Conservation (phyloP, 2,329 filamentous ascomycete genomes). For the Claviceps sp. region DNA sequence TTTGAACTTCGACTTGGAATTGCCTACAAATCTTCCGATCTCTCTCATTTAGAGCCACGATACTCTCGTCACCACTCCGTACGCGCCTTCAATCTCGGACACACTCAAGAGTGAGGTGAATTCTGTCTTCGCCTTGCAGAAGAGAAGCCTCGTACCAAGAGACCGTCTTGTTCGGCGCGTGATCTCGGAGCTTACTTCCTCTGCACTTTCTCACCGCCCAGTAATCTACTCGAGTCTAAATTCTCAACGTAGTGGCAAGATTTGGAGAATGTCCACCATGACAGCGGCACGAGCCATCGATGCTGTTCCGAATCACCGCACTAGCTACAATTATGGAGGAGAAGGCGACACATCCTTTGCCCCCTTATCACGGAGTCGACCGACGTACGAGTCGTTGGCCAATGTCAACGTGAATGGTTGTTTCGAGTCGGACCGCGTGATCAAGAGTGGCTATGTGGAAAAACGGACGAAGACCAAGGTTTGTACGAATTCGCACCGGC, state of each 20-base stretch:
- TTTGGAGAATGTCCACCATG: slow-evolving; percentile 5
- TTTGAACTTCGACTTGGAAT: neutral
- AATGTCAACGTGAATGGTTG: slow-evolving; percentile 90
- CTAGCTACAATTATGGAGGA: neutral
- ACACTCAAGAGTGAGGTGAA: neutral
- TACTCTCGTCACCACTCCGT: neutral
- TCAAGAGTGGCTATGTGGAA: slow-evolving; percentile 76
- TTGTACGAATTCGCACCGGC: slow-evolving; percentile 5
- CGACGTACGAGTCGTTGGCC: slow-evolving; percentile 51
- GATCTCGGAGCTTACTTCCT: neutral
- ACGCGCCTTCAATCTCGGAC: neutral
- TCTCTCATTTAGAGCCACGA: neutral
- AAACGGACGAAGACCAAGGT: slow-evolving; percentile 94
- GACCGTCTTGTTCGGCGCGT: too few relatives aligned
- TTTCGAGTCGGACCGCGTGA: slow-evolving; percentile 87
- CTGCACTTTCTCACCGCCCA: neutral
- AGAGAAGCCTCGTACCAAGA: too few relatives aligned
- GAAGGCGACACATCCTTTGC: slow-evolving; percentile 9
- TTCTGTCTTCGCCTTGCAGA: neutral
- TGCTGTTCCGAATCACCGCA: slow-evolving; percentile 1
- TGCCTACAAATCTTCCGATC: neutral
- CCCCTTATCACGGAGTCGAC: slow-evolving; percentile 15
- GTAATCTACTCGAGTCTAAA: neutral
- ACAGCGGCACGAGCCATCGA: slow-evolving; percentile 11
- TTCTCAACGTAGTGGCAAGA: neutral